Evolutionary conservation across 208 protist species (phyloP).

Genomic region (Leishmania gerbilli): DNA sequence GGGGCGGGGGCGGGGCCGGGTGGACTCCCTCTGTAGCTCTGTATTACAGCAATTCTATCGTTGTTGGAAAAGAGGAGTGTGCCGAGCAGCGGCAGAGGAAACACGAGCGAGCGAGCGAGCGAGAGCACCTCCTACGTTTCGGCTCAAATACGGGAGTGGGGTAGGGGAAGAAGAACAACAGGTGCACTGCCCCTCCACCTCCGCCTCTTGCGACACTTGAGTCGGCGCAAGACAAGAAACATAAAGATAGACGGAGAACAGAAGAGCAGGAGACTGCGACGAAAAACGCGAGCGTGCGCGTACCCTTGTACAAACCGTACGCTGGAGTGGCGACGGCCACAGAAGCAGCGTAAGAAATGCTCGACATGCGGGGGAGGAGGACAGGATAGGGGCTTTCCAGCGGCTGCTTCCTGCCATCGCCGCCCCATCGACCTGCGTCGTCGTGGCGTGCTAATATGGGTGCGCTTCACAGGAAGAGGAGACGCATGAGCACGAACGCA

Average conservation of each 20-base stretch:
- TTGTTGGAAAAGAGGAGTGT: not conserved
- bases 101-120: not conserved
- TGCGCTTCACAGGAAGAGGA: not conserved
- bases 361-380: too few species aligned
- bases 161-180: not conserved
- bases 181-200: not conserved
- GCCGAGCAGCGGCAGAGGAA: not conserved
- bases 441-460: not conserved
- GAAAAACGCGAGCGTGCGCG: not conserved
- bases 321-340: not conserved
- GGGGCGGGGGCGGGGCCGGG: too few species aligned
- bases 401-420: not conserved
- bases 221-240: not conserved
- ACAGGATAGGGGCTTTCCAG: not conserved
- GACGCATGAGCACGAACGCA: not conserved
- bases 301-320: not conserved
- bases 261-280: too few species aligned
- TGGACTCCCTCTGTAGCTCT: not conserved
- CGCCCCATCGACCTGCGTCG: not conserved
- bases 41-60: not conserved
- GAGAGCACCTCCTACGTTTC: not conserved
- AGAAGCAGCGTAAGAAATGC: not conserved
- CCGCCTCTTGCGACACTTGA: not conserved
- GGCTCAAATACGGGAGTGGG: not conserved
- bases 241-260: too few species aligned